A percentile compares a stretch with the other conserved stretches of the same genome.
Conservation (phyloP, 495 filamentous ascomycete species). For the Neurospora tetrasperma region DNA sequence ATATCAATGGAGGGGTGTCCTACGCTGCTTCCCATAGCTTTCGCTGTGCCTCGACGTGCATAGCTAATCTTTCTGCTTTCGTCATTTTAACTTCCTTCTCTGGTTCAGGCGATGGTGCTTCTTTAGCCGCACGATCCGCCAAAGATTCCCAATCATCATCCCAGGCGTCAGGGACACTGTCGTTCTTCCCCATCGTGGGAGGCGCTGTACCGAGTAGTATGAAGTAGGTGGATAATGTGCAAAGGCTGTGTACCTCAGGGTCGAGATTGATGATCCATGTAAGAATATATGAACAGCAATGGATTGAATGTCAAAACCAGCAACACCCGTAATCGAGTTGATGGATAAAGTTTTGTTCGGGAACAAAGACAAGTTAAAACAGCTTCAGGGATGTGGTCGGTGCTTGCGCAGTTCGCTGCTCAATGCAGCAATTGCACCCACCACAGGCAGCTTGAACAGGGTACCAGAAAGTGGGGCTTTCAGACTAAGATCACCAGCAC, state of each 20-base stretch:
- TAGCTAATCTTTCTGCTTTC: slow-evolving; percentile 66
- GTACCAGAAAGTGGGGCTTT: neutral
- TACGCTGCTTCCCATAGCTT: slow-evolving; percentile 87
- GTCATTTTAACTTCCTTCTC: slow-evolving; percentile 39
- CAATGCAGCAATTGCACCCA: neutral
- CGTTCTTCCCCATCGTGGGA: slow-evolving; percentile 40
- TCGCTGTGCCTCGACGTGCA: slow-evolving; percentile 71
- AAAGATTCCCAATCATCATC: slow-evolving; percentile 78
- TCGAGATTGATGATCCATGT: neutral
- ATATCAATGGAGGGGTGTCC: slow-evolving; percentile 10
- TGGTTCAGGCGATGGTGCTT: slow-evolving; percentile 32
- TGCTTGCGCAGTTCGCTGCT: neutral
- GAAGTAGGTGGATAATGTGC: neutral
- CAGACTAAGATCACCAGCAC: neutral
- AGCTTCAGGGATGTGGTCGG: neutral
- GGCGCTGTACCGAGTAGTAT: neutral
- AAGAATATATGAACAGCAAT: neutral
- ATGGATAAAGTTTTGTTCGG: neutral
- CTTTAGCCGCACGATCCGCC: slow-evolving; percentile 48
- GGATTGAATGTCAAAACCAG: neutral
- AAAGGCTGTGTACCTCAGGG: neutral
- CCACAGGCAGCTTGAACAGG: neutral
- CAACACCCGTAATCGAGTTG: neutral
- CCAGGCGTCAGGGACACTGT: slow-evolving; percentile 67
- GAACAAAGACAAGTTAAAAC: neutral